Evolutionary conservation across 768 basidiomycete species (phyloP).

Genomic region (Macrolepiota fuliginosa): DNA sequence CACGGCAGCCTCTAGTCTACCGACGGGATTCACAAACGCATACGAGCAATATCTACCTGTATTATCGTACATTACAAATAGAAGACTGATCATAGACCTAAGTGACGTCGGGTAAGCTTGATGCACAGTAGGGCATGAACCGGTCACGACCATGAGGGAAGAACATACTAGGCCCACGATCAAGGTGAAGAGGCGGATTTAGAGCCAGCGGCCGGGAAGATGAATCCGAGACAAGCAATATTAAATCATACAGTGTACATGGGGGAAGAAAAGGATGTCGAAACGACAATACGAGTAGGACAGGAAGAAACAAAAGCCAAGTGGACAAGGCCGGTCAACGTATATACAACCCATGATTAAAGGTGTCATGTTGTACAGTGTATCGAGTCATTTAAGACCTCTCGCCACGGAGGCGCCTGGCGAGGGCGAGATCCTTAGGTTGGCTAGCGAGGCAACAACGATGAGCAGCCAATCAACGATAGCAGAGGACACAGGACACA

Average conservation of each 20-base stretch:
- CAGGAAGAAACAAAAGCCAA: not conserved
- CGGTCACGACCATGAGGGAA: not conserved
- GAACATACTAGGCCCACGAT: not conserved
- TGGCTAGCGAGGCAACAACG: conserved; percentile 45
- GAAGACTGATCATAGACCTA: not conserved
- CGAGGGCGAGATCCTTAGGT: conserved; percentile 88
- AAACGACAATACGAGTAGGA: not conserved
- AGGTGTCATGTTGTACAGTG: not conserved
- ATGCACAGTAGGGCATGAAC: not conserved
- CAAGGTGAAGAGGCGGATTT: not conserved
- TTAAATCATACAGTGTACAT: conserved; percentile 12
- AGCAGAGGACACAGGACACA: conserved; percentile 13
- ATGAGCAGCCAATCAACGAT: conserved; percentile 11
- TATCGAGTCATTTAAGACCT: conserved; percentile 51
- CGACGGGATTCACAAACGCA: not conserved
- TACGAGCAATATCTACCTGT: not conserved
- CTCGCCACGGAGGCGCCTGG: conserved; percentile 84
- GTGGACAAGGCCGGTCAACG: not conserved
- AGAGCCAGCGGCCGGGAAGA: not conserved
- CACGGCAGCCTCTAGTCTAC: not conserved
- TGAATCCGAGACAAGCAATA: conserved; percentile 6
- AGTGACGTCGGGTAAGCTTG: not conserved
- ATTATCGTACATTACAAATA: not conserved
- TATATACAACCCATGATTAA: not conserved
- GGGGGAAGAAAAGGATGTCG: not conserved